Percentiles rank a stretch among this genome's conserved stretches.
phyloP scores from a whole-genome alignment of 2,329 filamentous ascomycete genomes.

The Calonectria leucothoes region DNA sequence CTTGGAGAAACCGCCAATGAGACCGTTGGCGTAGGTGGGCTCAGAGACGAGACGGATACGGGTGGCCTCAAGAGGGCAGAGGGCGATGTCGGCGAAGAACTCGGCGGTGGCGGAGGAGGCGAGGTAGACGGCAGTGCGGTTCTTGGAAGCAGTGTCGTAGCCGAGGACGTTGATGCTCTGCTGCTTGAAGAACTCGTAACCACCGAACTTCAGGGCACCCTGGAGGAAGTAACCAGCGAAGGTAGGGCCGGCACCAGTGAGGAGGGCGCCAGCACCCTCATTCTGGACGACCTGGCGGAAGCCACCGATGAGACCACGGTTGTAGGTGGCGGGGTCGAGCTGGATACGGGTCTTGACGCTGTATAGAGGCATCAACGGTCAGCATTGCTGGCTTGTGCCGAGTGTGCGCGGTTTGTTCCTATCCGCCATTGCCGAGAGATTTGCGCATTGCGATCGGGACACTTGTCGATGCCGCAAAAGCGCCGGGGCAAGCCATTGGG shows the following conservation, averaged over 20 bases:
- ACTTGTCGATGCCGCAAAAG: not conserved
- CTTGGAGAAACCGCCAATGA: conserved; percentile 84
- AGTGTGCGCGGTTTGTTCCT: not conserved
- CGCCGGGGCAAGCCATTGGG: conserved; percentile 34
- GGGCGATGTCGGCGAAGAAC: conserved; percentile 82
- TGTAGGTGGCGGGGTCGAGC: conserved; percentile 90
- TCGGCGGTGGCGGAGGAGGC: conserved; percentile 74
- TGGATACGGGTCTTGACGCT: conserved; percentile 97
- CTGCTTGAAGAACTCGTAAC: conserved; percentile 97
- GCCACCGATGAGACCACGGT: conserved; percentile 86
- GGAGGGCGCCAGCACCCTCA: conserved; percentile 87
- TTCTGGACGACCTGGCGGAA: conserved; percentile 87
- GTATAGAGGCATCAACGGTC: conserved; percentile 37
- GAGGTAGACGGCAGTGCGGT: conserved; percentile 86
- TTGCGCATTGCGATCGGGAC: not conserved
- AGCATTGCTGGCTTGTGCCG: conserved; percentile 20
- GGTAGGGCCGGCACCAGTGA: conserved; percentile 88
- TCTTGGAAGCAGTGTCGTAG: conserved; percentile 80
- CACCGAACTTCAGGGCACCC: conserved; percentile 93
- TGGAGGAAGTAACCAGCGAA: conserved; percentile 94
- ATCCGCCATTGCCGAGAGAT: not conserved
- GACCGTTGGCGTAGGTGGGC: conserved; percentile 85
- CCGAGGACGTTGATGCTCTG: conserved; percentile 85
- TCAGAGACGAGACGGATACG: conserved; percentile 93
- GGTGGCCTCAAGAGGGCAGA: conserved; percentile 92